These are phyloP conservation scores for Coemansia erecta DNA, from an alignment of 192 early-diverging fungal species.

Conservation along the genomic window DNA sequence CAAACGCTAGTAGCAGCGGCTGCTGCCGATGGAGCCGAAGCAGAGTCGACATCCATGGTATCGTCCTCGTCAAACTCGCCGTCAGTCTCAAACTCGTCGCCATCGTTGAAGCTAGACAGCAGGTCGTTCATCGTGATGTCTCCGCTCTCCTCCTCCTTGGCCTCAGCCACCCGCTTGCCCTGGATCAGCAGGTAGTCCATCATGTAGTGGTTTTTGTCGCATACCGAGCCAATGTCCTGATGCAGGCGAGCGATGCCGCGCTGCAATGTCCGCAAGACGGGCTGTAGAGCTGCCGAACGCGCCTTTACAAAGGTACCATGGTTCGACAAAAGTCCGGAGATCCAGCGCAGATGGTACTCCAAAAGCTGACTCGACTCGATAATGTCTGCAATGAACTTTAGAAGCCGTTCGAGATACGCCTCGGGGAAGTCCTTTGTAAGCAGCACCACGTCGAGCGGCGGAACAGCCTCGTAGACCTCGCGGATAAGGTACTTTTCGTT, in stretches of 20 bases:
- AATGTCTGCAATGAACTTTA: conserved; percentile 76
- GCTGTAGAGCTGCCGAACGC: conserved; percentile 61
- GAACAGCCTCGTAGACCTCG: conserved; percentile 77
- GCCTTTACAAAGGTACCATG: conserved; percentile 76
- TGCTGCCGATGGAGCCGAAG: not conserved
- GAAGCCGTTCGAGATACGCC: conserved; percentile 82
- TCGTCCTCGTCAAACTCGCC: conserved; percentile 13
- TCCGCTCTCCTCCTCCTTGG: conserved; percentile 15
- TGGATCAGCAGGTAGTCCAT: conserved; percentile 40
- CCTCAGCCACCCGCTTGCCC: conserved; percentile 36
- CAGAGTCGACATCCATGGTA: conserved; percentile 29
- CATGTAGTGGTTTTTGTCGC: conserved; percentile 49
- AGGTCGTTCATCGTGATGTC: conserved; percentile 36
- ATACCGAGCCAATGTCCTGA: conserved; percentile 51
- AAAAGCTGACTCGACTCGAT: conserved; percentile 81
- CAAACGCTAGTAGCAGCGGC: not conserved
- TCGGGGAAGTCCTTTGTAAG: conserved; percentile 79
- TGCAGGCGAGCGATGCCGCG: conserved; percentile 61
- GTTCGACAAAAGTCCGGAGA: conserved; percentile 65
- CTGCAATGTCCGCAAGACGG: conserved; percentile 78
- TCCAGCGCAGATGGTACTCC: conserved; percentile 89
- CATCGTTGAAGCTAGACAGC: conserved; percentile 26
- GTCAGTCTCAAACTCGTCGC: conserved; percentile 14
- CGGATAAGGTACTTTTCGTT: conserved; percentile 80
- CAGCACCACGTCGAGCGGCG: conserved; percentile 69